Evolutionary conservation across 1,284 basidiomycete species (phyloP).

Genomic region (Exobasidium rhododendri): DNA sequence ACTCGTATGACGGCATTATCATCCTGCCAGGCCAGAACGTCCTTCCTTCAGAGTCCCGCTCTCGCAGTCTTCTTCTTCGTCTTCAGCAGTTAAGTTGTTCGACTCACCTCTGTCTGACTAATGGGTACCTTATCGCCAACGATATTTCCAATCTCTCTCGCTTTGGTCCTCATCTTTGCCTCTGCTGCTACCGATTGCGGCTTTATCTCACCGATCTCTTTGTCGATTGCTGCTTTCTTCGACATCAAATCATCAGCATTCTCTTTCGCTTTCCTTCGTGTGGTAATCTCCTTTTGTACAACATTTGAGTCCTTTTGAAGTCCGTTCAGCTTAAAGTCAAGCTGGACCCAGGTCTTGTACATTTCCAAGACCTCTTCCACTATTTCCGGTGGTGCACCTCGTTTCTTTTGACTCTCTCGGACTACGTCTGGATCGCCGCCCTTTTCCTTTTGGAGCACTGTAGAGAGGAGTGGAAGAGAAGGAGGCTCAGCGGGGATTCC

Average conservation of each 20-base stretch:
- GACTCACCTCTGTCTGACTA: constrained; percentile 77
- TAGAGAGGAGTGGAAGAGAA: no score
- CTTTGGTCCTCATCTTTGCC: constrained; percentile 72
- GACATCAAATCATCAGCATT: constrained; percentile 79
- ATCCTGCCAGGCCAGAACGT: no score
- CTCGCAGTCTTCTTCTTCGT: background rate
- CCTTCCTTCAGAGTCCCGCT: background rate
- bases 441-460: constrained; percentile 53
- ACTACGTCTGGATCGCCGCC: constrained; percentile 93
- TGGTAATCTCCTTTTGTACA: constrained; percentile 87
- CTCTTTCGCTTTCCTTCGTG: constrained; percentile 92
- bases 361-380: constrained; percentile 90
- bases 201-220: constrained; percentile 72
- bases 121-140: constrained; percentile 83
- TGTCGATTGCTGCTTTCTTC: constrained; percentile 73
- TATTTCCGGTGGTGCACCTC: constrained; percentile 80
- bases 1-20: constrained; percentile 78
- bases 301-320: constrained; percentile 80
- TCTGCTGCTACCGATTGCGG: constrained; percentile 64
- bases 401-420: constrained; percentile 85
- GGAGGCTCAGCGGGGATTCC: no score
- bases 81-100: background rate
- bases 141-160: constrained; percentile 82
- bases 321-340: constrained; percentile 77
- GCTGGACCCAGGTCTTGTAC: constrained; percentile 86